phyloP scores from a whole-genome alignment of 352 stramenopile genomes.

The Lagenidium sp. region DNA sequence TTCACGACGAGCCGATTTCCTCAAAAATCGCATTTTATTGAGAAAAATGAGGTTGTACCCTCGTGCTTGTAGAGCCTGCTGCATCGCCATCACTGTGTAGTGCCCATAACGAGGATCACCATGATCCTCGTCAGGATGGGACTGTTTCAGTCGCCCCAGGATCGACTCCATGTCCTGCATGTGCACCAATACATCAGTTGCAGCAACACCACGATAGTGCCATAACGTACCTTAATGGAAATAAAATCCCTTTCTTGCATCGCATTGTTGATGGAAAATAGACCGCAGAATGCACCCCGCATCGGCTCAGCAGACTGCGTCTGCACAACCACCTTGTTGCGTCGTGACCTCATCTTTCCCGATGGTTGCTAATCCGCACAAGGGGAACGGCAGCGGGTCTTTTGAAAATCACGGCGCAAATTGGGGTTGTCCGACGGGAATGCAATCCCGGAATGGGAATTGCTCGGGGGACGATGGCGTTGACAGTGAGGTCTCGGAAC shows the following conservation, averaged over 20 bases:
- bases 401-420: no score
- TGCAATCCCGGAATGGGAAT: no score
- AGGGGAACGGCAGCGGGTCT: background rate
- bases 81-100: conserved; percentile 1
- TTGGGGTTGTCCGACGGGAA: no score
- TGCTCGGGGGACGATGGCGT: no score
- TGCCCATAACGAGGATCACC: background rate
- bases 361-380: background rate
- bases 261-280: conserved; percentile 7
- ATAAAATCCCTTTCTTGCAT: conserved; percentile 7
- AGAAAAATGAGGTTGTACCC: conserved; percentile 5
- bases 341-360: background rate
- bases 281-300: conserved; percentile 1
- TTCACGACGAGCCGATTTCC: background rate
- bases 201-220: background rate
- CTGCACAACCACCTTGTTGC: background rate
- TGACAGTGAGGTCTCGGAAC: no score
- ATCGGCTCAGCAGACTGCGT: background rate
- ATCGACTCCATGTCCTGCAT: conserved; percentile 1
- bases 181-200: no score
- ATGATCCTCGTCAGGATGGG: background rate
- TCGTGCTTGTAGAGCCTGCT: conserved; percentile 4
- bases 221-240: background rate
- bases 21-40: conserved; percentile 2
- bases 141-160: conserved; percentile 1